Evolutionary conservation across 257 asterid species (phyloP).

Genomic region (Nicotiana noctiflora): DNA sequence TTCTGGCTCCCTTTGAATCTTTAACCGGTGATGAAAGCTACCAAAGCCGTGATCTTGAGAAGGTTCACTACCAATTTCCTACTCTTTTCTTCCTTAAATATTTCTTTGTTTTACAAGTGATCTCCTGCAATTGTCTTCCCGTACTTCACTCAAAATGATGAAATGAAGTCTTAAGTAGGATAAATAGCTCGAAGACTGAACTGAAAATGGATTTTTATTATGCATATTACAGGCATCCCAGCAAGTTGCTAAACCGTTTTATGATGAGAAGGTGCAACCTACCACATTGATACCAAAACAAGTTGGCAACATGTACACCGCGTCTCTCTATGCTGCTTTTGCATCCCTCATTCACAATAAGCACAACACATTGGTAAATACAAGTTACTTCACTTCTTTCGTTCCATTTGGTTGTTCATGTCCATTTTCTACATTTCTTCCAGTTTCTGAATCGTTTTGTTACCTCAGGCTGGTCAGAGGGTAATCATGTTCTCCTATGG

Average conservation of each 20-base stretch:
- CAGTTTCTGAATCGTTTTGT: neutral
- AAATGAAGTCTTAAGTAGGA: neutral
- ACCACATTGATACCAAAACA: constrained; percentile 87
- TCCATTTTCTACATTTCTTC: neutral
- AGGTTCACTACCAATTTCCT: constrained; percentile 33
- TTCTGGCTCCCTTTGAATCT: constrained; percentile 62
- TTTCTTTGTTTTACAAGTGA: neutral
- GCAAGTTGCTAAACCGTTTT: constrained; percentile 79
- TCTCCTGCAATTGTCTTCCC: neutral
- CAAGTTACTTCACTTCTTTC: neutral
- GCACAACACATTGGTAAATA: constrained; percentile 58
- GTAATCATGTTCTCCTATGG: constrained; percentile 90
- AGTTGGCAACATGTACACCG: constrained; percentile 98
- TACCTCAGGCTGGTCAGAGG: constrained; percentile 70
- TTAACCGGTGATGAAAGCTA: constrained; percentile 73
- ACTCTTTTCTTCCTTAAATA: neutral
- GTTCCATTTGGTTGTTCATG: neutral
- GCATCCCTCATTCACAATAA: constrained; percentile 88
- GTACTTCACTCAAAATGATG: neutral
- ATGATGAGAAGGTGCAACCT: constrained; percentile 82
- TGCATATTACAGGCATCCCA: constrained; percentile 65
- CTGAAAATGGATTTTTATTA: constrained; percentile 5
- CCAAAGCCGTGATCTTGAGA: constrained; percentile 96
- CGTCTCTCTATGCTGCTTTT: constrained; percentile 95
- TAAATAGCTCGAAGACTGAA: neutral